phyloP scores from a whole-genome alignment of 768 basidiomycete genomes.

The Boletus tomentosulus region DNA sequence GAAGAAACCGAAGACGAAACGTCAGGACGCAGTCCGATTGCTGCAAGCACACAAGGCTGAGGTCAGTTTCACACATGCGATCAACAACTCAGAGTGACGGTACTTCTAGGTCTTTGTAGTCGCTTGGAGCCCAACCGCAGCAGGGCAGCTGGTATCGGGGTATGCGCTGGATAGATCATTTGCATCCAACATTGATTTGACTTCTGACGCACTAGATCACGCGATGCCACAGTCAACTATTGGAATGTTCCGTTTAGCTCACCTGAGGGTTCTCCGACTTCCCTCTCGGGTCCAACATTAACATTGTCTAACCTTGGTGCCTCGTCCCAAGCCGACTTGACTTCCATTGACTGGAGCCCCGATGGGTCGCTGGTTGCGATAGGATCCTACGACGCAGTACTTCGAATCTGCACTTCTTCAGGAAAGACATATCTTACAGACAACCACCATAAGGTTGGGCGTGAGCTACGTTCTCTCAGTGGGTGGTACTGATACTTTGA shows the following conservation, averaged over 20 bases:
- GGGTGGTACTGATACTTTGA: slow-evolving; percentile 23
- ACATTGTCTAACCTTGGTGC: slow-evolving; percentile 48
- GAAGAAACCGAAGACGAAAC: slow-evolving; percentile 36
- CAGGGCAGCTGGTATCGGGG: slow-evolving; percentile 69
- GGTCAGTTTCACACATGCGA: slow-evolving; percentile 32
- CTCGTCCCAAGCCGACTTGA: slow-evolving; percentile 56
- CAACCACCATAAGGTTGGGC: slow-evolving; percentile 59
- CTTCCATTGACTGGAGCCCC: slow-evolving; percentile 71
- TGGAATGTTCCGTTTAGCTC: slow-evolving; percentile 58
- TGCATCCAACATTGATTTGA: slow-evolving; percentile 1
- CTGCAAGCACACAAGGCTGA: slow-evolving; percentile 61
- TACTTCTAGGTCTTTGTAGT: slow-evolving; percentile 68
- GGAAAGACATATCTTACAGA: slow-evolving; percentile 65
- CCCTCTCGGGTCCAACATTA: slow-evolving; percentile 32
- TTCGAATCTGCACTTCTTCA: slow-evolving; percentile 60
- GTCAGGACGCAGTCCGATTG: slow-evolving; percentile 40
- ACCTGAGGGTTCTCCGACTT: slow-evolving; percentile 14
- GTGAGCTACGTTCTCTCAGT: background rate
- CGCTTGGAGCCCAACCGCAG: slow-evolving; percentile 67
- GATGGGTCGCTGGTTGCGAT: slow-evolving; percentile 73
- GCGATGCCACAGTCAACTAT: slow-evolving; percentile 68
- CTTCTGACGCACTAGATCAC: slow-evolving; percentile 46
- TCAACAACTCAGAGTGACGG: slow-evolving; percentile 5
- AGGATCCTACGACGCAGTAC: slow-evolving; percentile 69
- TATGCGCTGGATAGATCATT: slow-evolving; percentile 30